Percentiles rank a stretch among this genome's conserved stretches.
Conservation (phyloP, 371 early-diverging fungal species). For the Lichtheimia ornata region DNA sequence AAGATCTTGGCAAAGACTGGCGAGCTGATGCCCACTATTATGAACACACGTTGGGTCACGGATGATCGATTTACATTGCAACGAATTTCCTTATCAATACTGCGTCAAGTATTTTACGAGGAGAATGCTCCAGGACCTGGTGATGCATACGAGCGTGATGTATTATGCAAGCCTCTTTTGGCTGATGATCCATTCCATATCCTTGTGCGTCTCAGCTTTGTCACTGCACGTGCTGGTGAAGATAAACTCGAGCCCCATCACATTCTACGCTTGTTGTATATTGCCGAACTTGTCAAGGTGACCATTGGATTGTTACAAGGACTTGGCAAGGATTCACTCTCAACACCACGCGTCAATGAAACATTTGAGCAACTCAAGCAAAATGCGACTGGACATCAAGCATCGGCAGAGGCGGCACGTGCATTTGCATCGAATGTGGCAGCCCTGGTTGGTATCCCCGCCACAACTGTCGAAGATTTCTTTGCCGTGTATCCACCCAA, state of each 20-base stretch:
- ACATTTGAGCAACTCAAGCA: background rate
- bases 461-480: conserved; percentile 4
- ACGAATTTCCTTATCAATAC: conserved; percentile 16
- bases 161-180: conserved; percentile 49
- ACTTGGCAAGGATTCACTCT: background rate
- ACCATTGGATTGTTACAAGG: conserved; percentile 25
- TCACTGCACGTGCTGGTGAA: conserved; percentile 24
- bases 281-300: conserved; percentile 67
- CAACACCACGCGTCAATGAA: background rate
- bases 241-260: conserved; percentile 58
- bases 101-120: conserved; percentile 15
- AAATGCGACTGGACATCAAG: background rate
- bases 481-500: conserved; percentile 13
- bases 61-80: conserved; percentile 21
- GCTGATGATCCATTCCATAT: conserved; percentile 66
- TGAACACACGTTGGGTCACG: conserved; percentile 31
- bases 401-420: conserved; percentile 4
- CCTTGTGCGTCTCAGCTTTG: conserved; percentile 57
- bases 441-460: conserved; percentile 2
- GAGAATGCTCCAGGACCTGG: background rate
- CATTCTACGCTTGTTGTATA: conserved; percentile 58
- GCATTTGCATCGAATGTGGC: conserved; percentile 12
- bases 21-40: conserved; percentile 29
- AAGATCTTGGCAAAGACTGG: conserved; percentile 63
- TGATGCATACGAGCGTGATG: background rate